These are phyloP conservation scores for Plasmodium cynomolgi DNA, from an alignment of 169 alveolate species.

Conservation along the genomic window DNA sequence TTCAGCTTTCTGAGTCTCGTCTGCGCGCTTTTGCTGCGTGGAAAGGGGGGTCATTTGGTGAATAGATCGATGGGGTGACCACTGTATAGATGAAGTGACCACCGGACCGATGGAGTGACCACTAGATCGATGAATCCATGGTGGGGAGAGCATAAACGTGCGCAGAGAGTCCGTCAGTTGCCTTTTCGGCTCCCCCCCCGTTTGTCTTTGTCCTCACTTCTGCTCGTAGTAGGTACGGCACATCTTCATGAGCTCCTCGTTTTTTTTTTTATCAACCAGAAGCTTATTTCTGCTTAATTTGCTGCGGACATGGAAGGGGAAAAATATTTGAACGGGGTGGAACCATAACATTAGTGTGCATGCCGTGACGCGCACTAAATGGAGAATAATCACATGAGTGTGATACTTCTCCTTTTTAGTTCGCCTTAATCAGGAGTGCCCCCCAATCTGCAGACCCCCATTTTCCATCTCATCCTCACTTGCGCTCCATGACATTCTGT, in stretches of 20 bases:
- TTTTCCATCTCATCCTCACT: slow-evolving; percentile 10
- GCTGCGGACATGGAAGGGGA: neutral
- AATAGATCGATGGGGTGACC: neutral
- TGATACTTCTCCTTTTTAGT: neutral
- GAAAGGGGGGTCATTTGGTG: neutral
- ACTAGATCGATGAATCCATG: neutral
- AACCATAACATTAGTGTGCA: neutral
- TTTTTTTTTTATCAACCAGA: slow-evolving; percentile 18
- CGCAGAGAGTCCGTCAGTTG: neutral
- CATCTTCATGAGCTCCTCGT: slow-evolving; percentile 24
- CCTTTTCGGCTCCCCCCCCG: neutral
- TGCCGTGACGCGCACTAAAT: neutral
- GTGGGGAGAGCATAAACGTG: neutral
- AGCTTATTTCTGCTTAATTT: slow-evolving; percentile 15
- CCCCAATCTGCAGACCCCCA: neutral
- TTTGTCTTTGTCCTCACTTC: neutral
- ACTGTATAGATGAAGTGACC: too few relatives aligned
- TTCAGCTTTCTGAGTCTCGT: slow-evolving; percentile 27
- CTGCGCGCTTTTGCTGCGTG: slow-evolving; percentile 34
- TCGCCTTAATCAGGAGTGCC: neutral
- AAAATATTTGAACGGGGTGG: neutral
- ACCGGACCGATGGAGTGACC: neutral
- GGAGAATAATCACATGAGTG: neutral
- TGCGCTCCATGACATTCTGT: slow-evolving; percentile 25
- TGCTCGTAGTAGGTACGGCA: slow-evolving; percentile 44